These are phyloP conservation scores for Solanum verrucosum DNA, from an alignment of 257 asterid species.

Conservation along the genomic window DNA sequence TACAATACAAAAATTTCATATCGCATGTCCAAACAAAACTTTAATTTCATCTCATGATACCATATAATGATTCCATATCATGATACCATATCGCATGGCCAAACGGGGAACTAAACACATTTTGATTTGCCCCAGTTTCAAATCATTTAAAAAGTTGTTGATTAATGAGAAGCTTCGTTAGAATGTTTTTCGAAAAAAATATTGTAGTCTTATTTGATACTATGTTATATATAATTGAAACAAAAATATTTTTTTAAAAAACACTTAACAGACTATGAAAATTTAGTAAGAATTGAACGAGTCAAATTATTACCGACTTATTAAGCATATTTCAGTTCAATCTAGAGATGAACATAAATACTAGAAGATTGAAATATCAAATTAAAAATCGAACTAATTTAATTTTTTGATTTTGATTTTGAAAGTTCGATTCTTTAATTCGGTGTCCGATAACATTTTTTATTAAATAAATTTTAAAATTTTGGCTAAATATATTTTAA, in stretches of 20 bases:
- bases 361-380: accelerated
- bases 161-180: background rate
- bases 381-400: background rate
- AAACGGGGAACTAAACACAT: background rate
- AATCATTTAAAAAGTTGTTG: background rate
- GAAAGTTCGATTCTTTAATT: background rate
- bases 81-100: too few species aligned
- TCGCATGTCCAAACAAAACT: too few species aligned
- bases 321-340: background rate
- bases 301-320: background rate
- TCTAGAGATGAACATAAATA: background rate
- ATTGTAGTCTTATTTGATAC: background rate
- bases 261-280: background rate
- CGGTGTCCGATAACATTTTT: background rate
- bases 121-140: background rate
- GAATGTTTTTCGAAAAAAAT: background rate
- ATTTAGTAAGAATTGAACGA: background rate
- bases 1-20: too few species aligned
- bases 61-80: too few species aligned
- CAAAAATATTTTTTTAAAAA: too few species aligned
- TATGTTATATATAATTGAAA: background rate
- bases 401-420: background rate
- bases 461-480: background rate
- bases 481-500: background rate
- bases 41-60: too few species aligned